Conservation (phyloP, 2,329 filamentous ascomycete species). For the Claviceps sp. region DNA sequence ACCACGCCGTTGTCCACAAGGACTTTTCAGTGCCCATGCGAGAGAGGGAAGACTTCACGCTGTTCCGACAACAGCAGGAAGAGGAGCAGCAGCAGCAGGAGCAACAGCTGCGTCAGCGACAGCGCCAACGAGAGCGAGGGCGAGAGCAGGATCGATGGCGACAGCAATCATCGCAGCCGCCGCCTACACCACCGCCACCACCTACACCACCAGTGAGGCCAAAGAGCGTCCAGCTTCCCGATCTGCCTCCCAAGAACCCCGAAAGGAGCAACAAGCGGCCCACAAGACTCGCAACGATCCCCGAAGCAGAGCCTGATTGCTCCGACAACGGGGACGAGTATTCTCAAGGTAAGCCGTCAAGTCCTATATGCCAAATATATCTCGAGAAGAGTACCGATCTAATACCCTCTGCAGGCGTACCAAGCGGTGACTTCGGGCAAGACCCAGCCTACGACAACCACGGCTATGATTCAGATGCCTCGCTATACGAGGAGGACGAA, state of each 20-base stretch:
- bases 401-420: neutral
- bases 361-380: neutral
- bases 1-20: slow-evolving; percentile 1
- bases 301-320: neutral
- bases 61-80: neutral
- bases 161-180: no score
- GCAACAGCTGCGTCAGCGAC: neutral
- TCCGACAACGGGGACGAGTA: neutral
- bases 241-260: slow-evolving; percentile 1
- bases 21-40: slow-evolving; percentile 1
- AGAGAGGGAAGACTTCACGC: neutral
- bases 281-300: slow-evolving; percentile 13
- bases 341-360: neutral
- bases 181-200: no score
- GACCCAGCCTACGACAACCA: neutral
- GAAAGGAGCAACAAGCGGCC: slow-evolving; percentile 25
- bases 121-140: no score
- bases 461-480: neutral
- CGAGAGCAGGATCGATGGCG: no score
- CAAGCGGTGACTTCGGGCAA: neutral
- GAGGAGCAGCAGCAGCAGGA: neutral
- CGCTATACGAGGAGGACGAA: slow-evolving; percentile 24
- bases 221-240: slow-evolving; percentile 13
- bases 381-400: neutral
- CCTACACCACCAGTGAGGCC: no score